Evolutionary conservation across 345 rosid genomes (phyloP), one percentile per base, ranked within the genome.

Genomic region (Lepidium aucheri): DNA sequence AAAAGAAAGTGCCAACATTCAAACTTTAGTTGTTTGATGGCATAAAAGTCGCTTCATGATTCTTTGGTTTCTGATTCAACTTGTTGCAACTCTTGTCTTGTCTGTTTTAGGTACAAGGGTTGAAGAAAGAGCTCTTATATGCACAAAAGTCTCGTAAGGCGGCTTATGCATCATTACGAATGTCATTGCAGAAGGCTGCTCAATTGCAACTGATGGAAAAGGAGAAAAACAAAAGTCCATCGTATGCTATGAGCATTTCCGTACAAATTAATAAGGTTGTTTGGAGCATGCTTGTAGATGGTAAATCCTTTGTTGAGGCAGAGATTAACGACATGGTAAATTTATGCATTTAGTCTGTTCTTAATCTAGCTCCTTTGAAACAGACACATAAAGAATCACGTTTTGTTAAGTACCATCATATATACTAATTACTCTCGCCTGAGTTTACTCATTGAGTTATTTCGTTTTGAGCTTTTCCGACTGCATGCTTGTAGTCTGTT

Each of bases 211-310:
- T 94, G 50, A 86, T 77, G 96, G 97, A 88, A 83, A 94, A 90
- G 82, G 97, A 94, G 75, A 90, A 93, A 71, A 94, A 85, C 78
- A 94, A 90, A 82, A 86, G 99, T 59, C 97, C 99, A 50, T 90
- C 99, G 14, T 90, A 79, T 82, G 99, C 99, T 45, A 94, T 94
- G 99, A 92, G 93, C 42, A 86, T 94, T 67, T 88, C 97, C 38
- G 75, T 94, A 79, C 86, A 88, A 81, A 94, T 90, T 47, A 78
- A 79, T 47, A 88, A 88, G 75, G 90, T 94, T 42, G 97, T 90
- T 51, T 94, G 99, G 99, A 84, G 83, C 78, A 94, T 94, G 99
- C 95, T 94, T 69, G 74, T 88, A 59, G 99, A 94, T 78, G 96
- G 96, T 51, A 94, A 94, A 88, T 72, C 97, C 60, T 90, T 94